Base-by-base conservation (phyloP, 805 yeast genomes). In the Candida fluviatilis region DNA sequence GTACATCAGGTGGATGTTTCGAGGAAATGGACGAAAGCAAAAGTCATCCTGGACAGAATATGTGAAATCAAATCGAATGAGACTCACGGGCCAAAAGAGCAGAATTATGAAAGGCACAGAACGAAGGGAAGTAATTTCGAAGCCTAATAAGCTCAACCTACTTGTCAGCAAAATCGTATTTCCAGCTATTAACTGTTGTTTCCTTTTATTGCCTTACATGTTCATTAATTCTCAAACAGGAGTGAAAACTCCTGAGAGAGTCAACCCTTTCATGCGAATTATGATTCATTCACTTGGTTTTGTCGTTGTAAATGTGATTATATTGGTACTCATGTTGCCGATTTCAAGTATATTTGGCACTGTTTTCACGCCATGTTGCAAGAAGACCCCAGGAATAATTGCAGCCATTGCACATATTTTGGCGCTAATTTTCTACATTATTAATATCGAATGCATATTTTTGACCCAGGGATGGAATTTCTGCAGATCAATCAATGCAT, bases 211-310 rank as follows among this genome's bases (percentile, higher is more conserved):
- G 37, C 90, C 95, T 0, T 91, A 78, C 59, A 68, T 81, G 37
- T 91, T 84, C 52, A 82, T 85, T 51, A 90, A 89, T 60, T 72
- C 96, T 1, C 96, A 88, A 64, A 86, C 82, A 24, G 96, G 96
- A 21, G 95, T 88, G 1, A 23, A 24, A 16, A 37, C 43, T 7
- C 53, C 54, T 44, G 49, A 34, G 49, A 60, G 37, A 63, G 75
- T n/a, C 46, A 60, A 40, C 67, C 75, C 91, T 0, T 52, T 84
- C 0, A 45, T 83, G 10, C 70, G 97, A 40, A 58, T 91, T 21
- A 53, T 73, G 2, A 60, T 88, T 12, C 58, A 81, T 3, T 63
- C 73, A 0, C 36, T 74, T 25, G 46, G 69, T 1, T 88, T 90
- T 1, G 58, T 80, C 13, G 18, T 68, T 1, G 42, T 73, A 32